These are phyloP conservation scores for Suhomyces faveliae DNA, from an alignment of 805 yeast species.

Conservation along the genomic window DNA sequence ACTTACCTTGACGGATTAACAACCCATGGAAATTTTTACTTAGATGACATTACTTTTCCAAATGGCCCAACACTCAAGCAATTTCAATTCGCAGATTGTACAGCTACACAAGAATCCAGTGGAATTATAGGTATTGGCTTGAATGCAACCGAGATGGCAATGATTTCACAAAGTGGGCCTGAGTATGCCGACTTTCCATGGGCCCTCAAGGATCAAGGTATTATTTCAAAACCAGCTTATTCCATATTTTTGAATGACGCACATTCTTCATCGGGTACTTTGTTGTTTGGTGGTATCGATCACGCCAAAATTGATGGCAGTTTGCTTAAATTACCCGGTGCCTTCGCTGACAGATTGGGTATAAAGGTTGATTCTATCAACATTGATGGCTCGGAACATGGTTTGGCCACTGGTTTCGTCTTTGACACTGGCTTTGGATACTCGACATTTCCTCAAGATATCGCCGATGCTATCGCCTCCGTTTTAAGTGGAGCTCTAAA, in stretches of 20 bases:
- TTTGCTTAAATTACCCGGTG: constrained; percentile 1
- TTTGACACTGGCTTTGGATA: constrained; percentile 11
- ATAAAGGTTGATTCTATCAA: constrained; percentile 1
- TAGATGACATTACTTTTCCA: constrained; percentile 7
- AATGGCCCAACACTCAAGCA: constrained; percentile 6
- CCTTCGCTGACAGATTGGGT: constrained; percentile 5
- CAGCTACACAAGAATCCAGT: background rate
- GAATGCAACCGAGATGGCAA: constrained; percentile 4
- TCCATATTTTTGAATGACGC: constrained; percentile 16
- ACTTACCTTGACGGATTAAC: constrained; percentile 5
- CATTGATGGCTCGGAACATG: background rate
- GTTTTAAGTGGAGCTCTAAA: constrained; percentile 1
- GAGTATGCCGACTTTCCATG: constrained; percentile 13
- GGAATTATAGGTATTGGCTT: constrained; percentile 10
- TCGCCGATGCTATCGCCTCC: constrained; percentile 4
- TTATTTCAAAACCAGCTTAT: constrained; percentile 10
- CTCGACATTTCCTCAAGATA: constrained; percentile 6
- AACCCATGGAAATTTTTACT: constrained; percentile 5
- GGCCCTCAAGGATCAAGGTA: constrained; percentile 10
- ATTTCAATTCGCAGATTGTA: constrained; percentile 9
- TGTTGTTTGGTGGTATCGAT: constrained; percentile 24
- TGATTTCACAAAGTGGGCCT: background rate
- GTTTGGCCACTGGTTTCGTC: constrained; percentile 1
- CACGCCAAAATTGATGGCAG: constrained; percentile 14
- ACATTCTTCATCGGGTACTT: constrained; percentile 12